Evolutionary conservation across 108 stramenopile genomes (phyloP).

Genomic region (Poteriospumella lacustris): DNA sequence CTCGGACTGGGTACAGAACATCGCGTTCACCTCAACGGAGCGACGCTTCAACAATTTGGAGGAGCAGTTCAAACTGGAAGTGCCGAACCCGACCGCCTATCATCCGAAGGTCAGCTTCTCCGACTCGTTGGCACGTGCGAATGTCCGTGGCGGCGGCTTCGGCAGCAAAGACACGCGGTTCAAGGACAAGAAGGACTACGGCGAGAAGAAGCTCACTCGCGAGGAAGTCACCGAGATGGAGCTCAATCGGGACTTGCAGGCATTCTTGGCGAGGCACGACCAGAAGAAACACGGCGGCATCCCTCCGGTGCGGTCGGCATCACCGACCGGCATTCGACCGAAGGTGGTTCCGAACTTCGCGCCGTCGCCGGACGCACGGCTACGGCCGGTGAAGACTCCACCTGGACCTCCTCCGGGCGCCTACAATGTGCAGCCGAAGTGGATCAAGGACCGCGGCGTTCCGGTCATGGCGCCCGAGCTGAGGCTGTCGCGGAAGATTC

Average conservation of each 20-base stretch:
- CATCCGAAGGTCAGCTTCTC: not conserved
- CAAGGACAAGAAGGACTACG: not conserved
- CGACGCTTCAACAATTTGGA: not conserved
- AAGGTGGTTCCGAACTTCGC: too few species aligned
- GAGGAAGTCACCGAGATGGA: not conserved
- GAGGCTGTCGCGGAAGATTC: not conserved
- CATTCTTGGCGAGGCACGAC: not conserved
- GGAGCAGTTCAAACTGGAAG: not conserved
- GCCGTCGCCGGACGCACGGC: not conserved
- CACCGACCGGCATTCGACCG: too few species aligned
- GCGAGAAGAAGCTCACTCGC: not conserved
- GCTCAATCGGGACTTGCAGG: not conserved
- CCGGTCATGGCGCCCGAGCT: not conserved
- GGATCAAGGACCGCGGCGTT: not conserved
- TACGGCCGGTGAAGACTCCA: not conserved
- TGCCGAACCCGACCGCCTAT: not conserved
- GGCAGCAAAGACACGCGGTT: not conserved
- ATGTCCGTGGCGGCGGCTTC: not conserved
- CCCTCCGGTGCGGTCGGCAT: too few species aligned
- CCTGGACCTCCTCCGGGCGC: slow-evolving; percentile 3
- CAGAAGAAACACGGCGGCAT: too few species aligned
- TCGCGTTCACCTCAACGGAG: not conserved
- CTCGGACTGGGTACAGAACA: not conserved
- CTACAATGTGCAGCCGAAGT: not conserved
- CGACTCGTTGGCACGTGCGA: not conserved